phyloP scores from a whole-genome alignment of 2,329 filamentous ascomycete species.

The Tolypocladium nubicola region DNA sequence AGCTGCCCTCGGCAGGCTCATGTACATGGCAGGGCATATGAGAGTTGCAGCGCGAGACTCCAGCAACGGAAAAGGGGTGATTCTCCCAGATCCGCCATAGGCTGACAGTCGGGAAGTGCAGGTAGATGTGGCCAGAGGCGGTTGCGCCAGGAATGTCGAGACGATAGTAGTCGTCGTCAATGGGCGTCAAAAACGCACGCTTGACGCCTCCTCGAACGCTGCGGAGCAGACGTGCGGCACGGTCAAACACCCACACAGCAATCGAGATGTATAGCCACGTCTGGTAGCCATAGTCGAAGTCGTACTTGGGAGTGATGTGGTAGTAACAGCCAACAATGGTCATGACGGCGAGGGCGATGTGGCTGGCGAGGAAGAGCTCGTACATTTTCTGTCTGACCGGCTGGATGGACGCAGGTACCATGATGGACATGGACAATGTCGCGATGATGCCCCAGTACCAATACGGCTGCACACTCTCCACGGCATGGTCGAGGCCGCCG shows the following conservation, averaged over 20 bases:
- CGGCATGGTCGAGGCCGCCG: constrained; percentile 3
- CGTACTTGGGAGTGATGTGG: constrained; percentile 25
- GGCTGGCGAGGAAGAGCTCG: constrained; percentile 31
- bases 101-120: constrained; percentile 15
- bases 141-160: constrained; percentile 13
- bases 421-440: constrained; percentile 17
- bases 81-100: constrained; percentile 18
- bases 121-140: constrained; percentile 14
- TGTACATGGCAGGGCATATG: too few species aligned
- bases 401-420: constrained; percentile 21
- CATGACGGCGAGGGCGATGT: constrained; percentile 28
- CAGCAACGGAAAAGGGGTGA: constrained; percentile 17
- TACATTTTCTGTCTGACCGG: constrained; percentile 24
- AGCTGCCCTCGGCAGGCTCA: too few species aligned
- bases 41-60: background rate
- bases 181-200: constrained; percentile 9
- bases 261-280: constrained; percentile 15
- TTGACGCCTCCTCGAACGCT: constrained; percentile 9
- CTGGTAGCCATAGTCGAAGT: constrained; percentile 31
- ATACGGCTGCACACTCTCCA: constrained; percentile 14
- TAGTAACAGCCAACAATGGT: constrained; percentile 29
- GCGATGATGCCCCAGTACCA: constrained; percentile 26
- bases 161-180: constrained; percentile 14
- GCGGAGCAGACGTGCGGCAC: constrained; percentile 8
- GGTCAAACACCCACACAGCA: constrained; percentile 15